phyloP scores from a whole-genome alignment of 139 green algal genomes.

The Tetraselmis striata region DNA sequence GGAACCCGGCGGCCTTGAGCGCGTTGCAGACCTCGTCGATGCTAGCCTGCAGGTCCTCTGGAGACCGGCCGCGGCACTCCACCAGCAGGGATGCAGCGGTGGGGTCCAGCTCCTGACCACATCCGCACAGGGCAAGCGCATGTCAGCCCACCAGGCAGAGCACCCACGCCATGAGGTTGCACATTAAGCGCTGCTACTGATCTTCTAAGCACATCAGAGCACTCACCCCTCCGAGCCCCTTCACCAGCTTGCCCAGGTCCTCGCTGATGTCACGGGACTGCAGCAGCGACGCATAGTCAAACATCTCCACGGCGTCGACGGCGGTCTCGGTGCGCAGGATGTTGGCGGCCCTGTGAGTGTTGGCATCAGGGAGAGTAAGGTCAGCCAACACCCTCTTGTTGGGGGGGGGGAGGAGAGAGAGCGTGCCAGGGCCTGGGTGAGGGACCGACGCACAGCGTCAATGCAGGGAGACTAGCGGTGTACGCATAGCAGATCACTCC shows the following conservation, averaged over 20 bases:
- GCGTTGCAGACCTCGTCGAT: conserved; percentile 34
- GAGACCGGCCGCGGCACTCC: conserved; percentile 77
- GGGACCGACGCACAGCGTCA: too few relatives aligned
- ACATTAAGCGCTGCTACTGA: too few relatives aligned
- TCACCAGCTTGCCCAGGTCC: conserved; percentile 8
- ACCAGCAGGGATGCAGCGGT: conserved; percentile 84
- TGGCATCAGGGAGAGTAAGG: too few relatives aligned
- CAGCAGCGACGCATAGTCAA: conserved; percentile 64
- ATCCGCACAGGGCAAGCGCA: background rate
- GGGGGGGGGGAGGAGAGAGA: too few relatives aligned
- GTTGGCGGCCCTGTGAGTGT: conserved; percentile 42
- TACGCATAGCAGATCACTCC: too few relatives aligned
- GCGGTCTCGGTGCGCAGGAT: conserved; percentile 78
- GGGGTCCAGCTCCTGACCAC: conserved; percentile 30
- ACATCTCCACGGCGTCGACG: conserved; percentile 96
- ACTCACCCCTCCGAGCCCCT: conserved; percentile 1
- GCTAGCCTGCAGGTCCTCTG: conserved; percentile 49
- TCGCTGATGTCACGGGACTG: conserved; percentile 3
- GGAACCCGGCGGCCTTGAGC: conserved; percentile 43
- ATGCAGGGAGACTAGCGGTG: too few relatives aligned
- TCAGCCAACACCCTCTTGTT: too few relatives aligned
- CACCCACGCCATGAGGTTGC: too few relatives aligned
- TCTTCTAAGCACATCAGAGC: too few relatives aligned
- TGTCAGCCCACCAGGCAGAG: conserved; percentile 12
- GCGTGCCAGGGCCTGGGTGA: too few relatives aligned